Conservation (phyloP, 177 flowering plant species). For the Vitis hybrid region DNA sequence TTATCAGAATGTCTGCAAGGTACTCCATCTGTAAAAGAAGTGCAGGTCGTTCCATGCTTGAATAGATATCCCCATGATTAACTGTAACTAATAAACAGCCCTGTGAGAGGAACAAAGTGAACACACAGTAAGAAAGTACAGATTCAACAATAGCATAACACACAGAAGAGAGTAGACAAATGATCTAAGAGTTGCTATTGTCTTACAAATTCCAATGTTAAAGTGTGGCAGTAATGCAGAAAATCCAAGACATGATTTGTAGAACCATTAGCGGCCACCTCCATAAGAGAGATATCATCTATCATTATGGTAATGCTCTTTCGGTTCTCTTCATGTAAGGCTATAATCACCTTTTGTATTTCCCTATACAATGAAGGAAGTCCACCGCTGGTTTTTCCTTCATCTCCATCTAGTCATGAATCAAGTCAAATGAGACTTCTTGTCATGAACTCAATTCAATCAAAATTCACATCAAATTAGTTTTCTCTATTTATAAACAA, state of each 20-base stretch:
- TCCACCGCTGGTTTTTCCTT: conserved; percentile 32
- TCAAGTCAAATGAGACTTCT: conserved; percentile 6
- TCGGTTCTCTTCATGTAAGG: conserved; percentile 25
- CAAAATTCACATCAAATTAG: not conserved
- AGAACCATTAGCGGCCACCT: conserved; percentile 72
- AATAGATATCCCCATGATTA: conserved; percentile 75
- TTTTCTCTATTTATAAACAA: not conserved
- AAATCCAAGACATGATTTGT: conserved; percentile 61
- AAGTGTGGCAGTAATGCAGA: conserved; percentile 81
- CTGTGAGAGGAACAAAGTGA: conserved; percentile 29
- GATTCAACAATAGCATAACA: not conserved
- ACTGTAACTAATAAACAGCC: conserved; percentile 68
- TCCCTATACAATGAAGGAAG: conserved; percentile 53
- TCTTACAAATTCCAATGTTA: conserved; percentile 75
- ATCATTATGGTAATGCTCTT: conserved; percentile 54
- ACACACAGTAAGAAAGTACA: not conserved
- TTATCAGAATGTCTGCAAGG: conserved; percentile 67
- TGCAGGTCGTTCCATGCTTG: conserved; percentile 36
- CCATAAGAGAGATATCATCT: conserved; percentile 91
- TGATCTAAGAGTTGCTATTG: not conserved
- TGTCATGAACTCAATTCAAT: not conserved
- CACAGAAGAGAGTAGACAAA: not conserved
- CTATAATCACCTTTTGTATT: conserved; percentile 47
- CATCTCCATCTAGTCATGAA: conserved; percentile 35
- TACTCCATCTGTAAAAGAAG: conserved; percentile 59